Evolutionary conservation across 345 rosid genomes (phyloP), one percentile per base, ranked within the genome.

Genomic region (Garcia nutans): DNA sequence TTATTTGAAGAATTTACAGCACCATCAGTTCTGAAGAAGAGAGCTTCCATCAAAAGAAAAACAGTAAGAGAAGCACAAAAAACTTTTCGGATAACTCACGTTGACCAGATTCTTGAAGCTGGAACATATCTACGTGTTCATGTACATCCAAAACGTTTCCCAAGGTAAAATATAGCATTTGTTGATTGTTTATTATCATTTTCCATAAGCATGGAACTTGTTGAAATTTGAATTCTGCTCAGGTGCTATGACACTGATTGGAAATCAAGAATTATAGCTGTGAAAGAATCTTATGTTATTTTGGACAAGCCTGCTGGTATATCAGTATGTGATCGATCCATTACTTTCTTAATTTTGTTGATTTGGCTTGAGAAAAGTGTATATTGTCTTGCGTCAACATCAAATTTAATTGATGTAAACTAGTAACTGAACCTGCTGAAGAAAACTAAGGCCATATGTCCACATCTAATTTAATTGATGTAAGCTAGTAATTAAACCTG

Each of bases 261-360:
- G 99, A 88, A 85, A 76, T 91, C 93, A 0, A 86, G 96, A 84
- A 76, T 95, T 75, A 79, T 92, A 31, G 91, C 92, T 49, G 88
- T 89, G 76, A 70, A 91, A 3, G 94, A 92, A 42, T 88, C 90
- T 73, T 90, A 84, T 81, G 96, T 91, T n/a, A 88, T 95, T 74
- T 80, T 95, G 89, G 93, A 95, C 86, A 92, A 95, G 85, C 97
- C 99, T 79, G 92, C 97, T 3, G 97, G 97, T 69, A 95, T 93
- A 75, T 86, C 99, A 73, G 99, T 92, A 87, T 71, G 92, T 75
- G 45, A 68, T 77, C 74, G n/a, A 65, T 79, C 61, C 45, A 22
- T 76, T 80, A 58, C n/a, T 23, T 57, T 66, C 20, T 58, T 47
- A 8, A 10, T 58, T 8, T 42, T 72, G 56, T 10, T 45, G 8